Conservation (phyloP, 2,329 filamentous ascomycete species). For the Meredithiella fracta region DNA sequence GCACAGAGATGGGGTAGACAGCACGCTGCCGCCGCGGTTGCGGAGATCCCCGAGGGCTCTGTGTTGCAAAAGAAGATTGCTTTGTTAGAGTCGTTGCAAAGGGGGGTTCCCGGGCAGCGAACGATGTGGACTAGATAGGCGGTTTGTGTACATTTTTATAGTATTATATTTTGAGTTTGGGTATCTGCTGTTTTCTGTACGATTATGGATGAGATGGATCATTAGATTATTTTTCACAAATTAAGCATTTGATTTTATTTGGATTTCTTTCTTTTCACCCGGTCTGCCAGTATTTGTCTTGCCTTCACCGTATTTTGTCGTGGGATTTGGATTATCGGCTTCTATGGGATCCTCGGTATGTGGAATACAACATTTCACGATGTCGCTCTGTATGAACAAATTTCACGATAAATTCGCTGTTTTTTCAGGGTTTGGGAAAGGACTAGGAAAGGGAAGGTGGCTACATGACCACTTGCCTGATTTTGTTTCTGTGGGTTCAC, state of each 20-base stretch:
- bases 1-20: slow-evolving; percentile 4
- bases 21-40: background rate
- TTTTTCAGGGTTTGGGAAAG: background rate
- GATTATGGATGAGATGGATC: background rate
- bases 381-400: too few species aligned
- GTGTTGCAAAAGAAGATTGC: slow-evolving; percentile 12
- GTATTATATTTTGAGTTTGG: background rate
- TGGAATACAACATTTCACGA: too few species aligned
- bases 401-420: background rate
- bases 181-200: background rate
- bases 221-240: background rate
- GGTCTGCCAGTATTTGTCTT: too few species aligned
- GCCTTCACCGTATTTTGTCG: too few species aligned
- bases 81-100: slow-evolving; percentile 11
- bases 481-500: background rate
- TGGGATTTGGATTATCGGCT: too few species aligned
- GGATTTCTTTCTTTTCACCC: too few species aligned
- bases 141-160: background rate
- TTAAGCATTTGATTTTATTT: background rate
- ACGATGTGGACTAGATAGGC: slow-evolving; percentile 1
- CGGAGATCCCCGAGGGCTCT: background rate
- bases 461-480: background rate
- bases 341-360: too few species aligned
- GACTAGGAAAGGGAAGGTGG: background rate
- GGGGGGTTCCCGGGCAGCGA: background rate